Evolutionary conservation across 1,139 yeast genomes (phyloP), one percentile per base, ranked within the genome.

Genomic region (Sugiyamaella grinbergsii): DNA sequence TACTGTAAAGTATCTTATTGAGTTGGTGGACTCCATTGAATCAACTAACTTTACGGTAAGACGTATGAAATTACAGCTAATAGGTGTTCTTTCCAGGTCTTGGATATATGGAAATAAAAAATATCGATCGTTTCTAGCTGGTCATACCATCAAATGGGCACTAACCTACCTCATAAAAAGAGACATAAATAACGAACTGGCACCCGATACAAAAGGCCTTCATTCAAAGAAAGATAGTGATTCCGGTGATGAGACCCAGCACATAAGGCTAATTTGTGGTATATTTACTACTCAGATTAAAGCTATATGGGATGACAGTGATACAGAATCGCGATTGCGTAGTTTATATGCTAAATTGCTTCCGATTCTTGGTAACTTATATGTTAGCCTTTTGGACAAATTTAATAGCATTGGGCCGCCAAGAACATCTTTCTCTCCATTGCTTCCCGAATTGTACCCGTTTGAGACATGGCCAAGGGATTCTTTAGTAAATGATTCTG

Each of bases 371-470:
- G 68, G 70, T 11, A 63, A 62, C 45, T 13, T 38, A 20, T 42
- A 37, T 36, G 23, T 36, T 16, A 18, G 31, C 13, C 16, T 33
- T 8, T 18, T 32, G 20, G 39, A 37, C 10, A 43, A 36, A 18
- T 37, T 43, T 22, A 38, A 26, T 31, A 11, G 18, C 10, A 20
- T 10, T 54, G 53, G 42, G 42, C 50, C 34, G 42, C 52, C 34
- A 45, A 5, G 53, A 20, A 54, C 58, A 5, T 65, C 62, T 3
- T 68, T 62, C 54, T 65, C 71, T 4, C 63, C 66, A 19, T 68
- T 89, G 32, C 89, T 88, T 71, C 95, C 95, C 4, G 75, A 76
- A 16, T 70, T 71, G 13, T 80, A 78, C 62, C 95, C 96, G 16
- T 83, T 85, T 62, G 71, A 71, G 49, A 83, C 82, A 39, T 65